Evolutionary conservation across 78 protist genomes (phyloP), one percentile per base, ranked within the genome.

Genomic region (Dictyostelium citrinum): DNA sequence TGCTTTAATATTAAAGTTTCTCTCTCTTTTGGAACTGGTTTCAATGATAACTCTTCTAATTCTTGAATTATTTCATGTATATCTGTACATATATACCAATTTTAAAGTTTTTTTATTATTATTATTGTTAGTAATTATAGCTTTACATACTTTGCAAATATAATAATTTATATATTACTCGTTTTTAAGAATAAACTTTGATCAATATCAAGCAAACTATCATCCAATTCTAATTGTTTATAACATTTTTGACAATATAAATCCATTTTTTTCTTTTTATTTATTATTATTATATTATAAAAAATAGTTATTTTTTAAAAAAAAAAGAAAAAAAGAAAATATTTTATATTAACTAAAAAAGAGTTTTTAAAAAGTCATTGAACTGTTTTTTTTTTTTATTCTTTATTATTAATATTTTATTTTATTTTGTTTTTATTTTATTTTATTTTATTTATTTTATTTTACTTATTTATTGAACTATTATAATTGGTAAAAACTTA

Each of bases 221-320:
- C 93, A 79, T 88, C 74, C 11, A 88, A 39, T 49, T 88, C 93
- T 20, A 88, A 78, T 78, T 81, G 86, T 68, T 88, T 88, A n/a
- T 31, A 78, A 46, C 93, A 88, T 88, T 67, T 88, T 79, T 88
- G 93, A 68, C 93, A 88, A 68, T 27, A 88, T 29, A 88, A 46
- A 45, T 88, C 93, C 93, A 88, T 88, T 9, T 1, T 55, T 55
- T 55, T 55, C 20, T 55, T 55, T 55, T 55, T 55, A 5, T 55
- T 55, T 20, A 5, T 16, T 55, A 5, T 55, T 0, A 27, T 27
- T 27, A 64, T 22, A 16, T 64, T 27, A 5, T 39, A 39, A 39
- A 39, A 39, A 39, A 39, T 39, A 39, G 43, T 3, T 39, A 39
- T 39, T 39, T 39, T 39, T 39, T 39, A 39, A 43, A 43, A 14